Percentiles rank a stretch among this genome's conserved stretches.
Conservation (phyloP, 768 basidiomycete genomes). For the Crucibulum laeve region DNA sequence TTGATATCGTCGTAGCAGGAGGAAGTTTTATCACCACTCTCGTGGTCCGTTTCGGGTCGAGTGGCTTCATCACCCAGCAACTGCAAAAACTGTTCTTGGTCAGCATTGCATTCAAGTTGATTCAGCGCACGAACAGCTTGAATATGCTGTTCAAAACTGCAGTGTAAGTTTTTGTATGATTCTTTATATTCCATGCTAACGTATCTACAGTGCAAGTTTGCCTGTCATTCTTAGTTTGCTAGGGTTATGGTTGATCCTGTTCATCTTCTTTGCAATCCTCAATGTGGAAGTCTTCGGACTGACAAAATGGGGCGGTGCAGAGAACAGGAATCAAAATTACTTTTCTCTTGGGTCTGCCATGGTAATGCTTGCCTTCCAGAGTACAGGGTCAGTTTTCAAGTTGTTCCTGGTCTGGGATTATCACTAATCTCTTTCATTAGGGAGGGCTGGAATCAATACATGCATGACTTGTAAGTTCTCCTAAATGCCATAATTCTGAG, state of each 20-base stretch:
- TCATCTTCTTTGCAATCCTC: slow-evolving; percentile 87
- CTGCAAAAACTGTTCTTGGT: slow-evolving; percentile 91
- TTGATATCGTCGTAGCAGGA: slow-evolving; percentile 74
- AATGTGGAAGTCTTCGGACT: slow-evolving; percentile 88
- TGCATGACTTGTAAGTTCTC: slow-evolving; percentile 86
- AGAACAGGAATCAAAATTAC: slow-evolving; percentile 72
- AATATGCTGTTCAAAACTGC: slow-evolving; percentile 98
- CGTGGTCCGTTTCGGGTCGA: slow-evolving; percentile 52
- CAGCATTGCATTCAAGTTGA: slow-evolving; percentile 89
- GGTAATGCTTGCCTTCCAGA: slow-evolving; percentile 91
- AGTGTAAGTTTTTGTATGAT: slow-evolving; percentile 52
- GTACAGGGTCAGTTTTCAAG: slow-evolving; percentile 66
- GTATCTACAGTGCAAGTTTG: slow-evolving; percentile 63
- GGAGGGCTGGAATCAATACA: slow-evolving; percentile 95
- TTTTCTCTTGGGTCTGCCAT: slow-evolving; percentile 73
- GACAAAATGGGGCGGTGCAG: slow-evolving; percentile 78
- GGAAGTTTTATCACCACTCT: slow-evolving; percentile 86
- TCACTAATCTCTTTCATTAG: slow-evolving; percentile 31
- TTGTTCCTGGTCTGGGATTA: slow-evolving; percentile 7
- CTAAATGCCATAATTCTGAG: neutral
- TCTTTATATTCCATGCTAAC: slow-evolving; percentile 4
- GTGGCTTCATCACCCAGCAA: slow-evolving; percentile 53
- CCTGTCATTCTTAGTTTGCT: slow-evolving; percentile 84
- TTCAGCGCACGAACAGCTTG: slow-evolving; percentile 80
- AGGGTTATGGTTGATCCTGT: slow-evolving; percentile 84